These are phyloP conservation scores for Blastomyces parvus DNA, from an alignment of 2,329 filamentous ascomycete species.

Conservation along the genomic window DNA sequence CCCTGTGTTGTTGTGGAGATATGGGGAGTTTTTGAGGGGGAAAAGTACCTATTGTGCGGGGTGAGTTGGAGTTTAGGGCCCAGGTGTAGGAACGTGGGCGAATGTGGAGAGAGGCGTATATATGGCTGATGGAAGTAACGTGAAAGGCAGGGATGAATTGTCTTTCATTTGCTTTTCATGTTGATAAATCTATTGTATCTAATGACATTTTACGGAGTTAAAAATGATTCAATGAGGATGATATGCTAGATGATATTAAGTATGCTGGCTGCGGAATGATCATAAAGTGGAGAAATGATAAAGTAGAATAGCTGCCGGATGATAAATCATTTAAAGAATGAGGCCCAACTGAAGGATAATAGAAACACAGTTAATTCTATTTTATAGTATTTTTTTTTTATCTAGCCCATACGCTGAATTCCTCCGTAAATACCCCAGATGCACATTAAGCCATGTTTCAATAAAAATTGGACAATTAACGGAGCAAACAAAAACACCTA, in stretches of 20 bases:
- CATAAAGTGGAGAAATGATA: background rate
- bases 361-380: background rate
- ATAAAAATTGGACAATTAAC: background rate
- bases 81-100: background rate
- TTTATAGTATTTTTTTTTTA: background rate
- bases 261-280: background rate
- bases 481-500: background rate
- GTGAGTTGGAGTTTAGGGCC: background rate
- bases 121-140: background rate
- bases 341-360: background rate
- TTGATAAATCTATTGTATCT: background rate
- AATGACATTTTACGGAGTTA: background rate
- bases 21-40: conserved; percentile 38
- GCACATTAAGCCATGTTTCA: background rate
- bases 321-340: background rate
- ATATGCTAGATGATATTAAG: background rate
- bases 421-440: background rate
- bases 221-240: background rate
- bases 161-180: background rate
- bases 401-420: background rate
- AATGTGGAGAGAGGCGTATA: background rate
- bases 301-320: background rate
- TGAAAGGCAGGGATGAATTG: background rate
- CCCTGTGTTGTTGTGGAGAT: conserved; percentile 44
- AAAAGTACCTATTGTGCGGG: conserved; percentile 35